phyloP scores from a whole-genome alignment of 2,329 filamentous ascomycete genomes.

The Rutstroemia sp. region DNA sequence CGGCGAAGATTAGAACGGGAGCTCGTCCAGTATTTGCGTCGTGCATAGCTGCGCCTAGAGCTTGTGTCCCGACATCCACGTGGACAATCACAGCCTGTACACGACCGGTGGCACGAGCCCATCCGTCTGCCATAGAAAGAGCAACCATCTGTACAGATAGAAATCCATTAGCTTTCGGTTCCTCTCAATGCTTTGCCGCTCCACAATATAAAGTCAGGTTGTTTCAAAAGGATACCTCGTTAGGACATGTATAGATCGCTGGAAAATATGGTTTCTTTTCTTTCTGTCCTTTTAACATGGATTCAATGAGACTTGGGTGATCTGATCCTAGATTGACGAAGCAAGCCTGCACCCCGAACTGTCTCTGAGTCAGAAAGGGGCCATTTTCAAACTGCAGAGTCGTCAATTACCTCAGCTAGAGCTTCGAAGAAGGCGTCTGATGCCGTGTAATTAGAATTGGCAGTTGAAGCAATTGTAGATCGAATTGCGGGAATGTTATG shows the following conservation, averaged over 20 bases:
- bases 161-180: neutral
- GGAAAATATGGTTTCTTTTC: slow-evolving; percentile 53
- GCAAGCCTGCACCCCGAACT: slow-evolving; percentile 2
- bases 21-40: slow-evolving; percentile 3
- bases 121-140: slow-evolving; percentile 67
- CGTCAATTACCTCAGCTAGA: neutral
- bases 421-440: neutral
- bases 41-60: slow-evolving; percentile 54
- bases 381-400: slow-evolving; percentile 32
- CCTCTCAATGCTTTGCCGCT: too few species aligned
- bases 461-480: too few species aligned
- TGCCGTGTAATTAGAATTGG: neutral
- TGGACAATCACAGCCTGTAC: slow-evolving; percentile 63
- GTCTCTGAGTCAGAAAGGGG: neutral
- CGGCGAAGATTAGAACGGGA: neutral
- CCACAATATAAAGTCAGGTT: neutral
- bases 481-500: too few species aligned
- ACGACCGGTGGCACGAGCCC: slow-evolving; percentile 54
- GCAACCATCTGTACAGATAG: slow-evolving; percentile 49
- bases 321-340: slow-evolving; percentile 50
- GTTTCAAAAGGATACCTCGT: slow-evolving; percentile 34
- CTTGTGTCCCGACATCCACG: slow-evolving; percentile 67
- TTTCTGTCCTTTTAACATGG: slow-evolving; percentile 61
- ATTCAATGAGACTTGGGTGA: slow-evolving; percentile 61
- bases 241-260: slow-evolving; percentile 60